Conservation (phyloP, 495 filamentous ascomycete genomes). For the Annulohypoxylon nitens region DNA sequence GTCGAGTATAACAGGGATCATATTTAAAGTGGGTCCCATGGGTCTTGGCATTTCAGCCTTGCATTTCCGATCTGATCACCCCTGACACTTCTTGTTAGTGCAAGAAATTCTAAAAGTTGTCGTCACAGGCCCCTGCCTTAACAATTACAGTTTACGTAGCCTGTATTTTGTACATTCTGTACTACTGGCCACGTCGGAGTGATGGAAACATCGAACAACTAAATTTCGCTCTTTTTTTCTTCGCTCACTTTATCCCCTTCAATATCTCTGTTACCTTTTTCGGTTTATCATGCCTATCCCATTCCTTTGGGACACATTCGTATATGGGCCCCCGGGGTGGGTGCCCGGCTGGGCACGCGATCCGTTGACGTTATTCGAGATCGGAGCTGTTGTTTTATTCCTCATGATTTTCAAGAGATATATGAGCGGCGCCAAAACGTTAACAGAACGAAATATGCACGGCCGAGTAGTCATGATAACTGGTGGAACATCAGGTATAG, state of each 20-base stretch:
- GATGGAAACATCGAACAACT: constrained; percentile 32
- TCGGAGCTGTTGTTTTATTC: constrained; percentile 67
- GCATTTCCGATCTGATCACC: constrained; percentile 38
- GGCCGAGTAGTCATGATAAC: constrained; percentile 94
- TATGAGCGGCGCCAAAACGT: constrained; percentile 79
- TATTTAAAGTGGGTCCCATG: constrained; percentile 4
- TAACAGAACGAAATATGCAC: constrained; percentile 88
- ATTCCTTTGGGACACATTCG: constrained; percentile 71
- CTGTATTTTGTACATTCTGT: neutral
- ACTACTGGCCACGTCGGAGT: constrained; percentile 20
- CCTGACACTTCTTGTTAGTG: constrained; percentile 21
- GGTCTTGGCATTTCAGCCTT: constrained; percentile 32
- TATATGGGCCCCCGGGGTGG: constrained; percentile 72
- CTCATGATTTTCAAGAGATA: constrained; percentile 81
- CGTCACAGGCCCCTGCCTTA: constrained; percentile 35
- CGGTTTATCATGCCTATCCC: constrained; percentile 86
- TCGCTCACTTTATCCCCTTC: neutral
- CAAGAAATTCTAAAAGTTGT: constrained; percentile 28
- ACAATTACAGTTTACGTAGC: constrained; percentile 19
- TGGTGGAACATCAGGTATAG: constrained; percentile 94
- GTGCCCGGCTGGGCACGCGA: constrained; percentile 70
- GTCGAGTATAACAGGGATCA: constrained; percentile 15
- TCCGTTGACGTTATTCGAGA: constrained; percentile 68
- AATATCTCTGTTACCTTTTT: constrained; percentile 73
- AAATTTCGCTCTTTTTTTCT: constrained; percentile 11